phyloP scores from a whole-genome alignment of 2,329 filamentous ascomycete genomes.

The Alternaria longipes region DNA sequence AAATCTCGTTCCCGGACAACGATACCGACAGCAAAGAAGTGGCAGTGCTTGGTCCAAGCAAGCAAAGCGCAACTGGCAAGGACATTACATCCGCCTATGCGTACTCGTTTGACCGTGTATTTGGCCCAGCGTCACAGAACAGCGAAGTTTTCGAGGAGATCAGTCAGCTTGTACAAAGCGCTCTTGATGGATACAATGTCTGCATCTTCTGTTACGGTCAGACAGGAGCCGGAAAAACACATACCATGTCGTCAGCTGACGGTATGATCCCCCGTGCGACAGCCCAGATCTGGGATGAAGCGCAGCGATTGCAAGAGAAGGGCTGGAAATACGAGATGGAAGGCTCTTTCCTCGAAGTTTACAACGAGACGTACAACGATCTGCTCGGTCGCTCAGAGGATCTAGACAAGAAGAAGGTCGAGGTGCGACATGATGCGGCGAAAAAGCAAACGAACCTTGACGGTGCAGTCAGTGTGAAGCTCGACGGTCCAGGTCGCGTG shows the following conservation, averaged over 20 bases:
- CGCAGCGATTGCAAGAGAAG: constrained; percentile 83
- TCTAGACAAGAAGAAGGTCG: constrained; percentile 82
- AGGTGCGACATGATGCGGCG: constrained; percentile 85
- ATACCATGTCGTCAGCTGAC: constrained; percentile 93
- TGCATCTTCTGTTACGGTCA: constrained; percentile 99
- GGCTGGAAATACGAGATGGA: constrained; percentile 96
- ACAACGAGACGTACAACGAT: constrained; percentile 97
- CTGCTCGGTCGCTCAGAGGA: constrained; percentile 77
- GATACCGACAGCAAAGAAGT: constrained; percentile 89
- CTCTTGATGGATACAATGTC: constrained; percentile 96
- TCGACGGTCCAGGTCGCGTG: constrained; percentile 83
- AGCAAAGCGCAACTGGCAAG: constrained; percentile 80
- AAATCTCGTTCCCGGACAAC: constrained; percentile 79
- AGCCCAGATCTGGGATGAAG: constrained; percentile 90
- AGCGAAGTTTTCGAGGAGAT: constrained; percentile 94
- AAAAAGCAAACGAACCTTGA: constrained; percentile 84
- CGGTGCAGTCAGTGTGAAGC: constrained; percentile 77
- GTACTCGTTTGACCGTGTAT: constrained; percentile 94
- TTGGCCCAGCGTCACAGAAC: constrained; percentile 80
- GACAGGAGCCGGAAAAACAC: constrained; percentile 95
- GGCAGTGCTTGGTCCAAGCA: constrained; percentile 81
- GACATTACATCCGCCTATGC: constrained; percentile 80
- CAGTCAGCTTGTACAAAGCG: constrained; percentile 94
- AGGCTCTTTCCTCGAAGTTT: constrained; percentile 95
- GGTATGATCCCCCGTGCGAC: constrained; percentile 97